Base-by-base conservation (phyloP, 768 basidiomycete genomes). In the Clitopilus hobsonii region DNA sequence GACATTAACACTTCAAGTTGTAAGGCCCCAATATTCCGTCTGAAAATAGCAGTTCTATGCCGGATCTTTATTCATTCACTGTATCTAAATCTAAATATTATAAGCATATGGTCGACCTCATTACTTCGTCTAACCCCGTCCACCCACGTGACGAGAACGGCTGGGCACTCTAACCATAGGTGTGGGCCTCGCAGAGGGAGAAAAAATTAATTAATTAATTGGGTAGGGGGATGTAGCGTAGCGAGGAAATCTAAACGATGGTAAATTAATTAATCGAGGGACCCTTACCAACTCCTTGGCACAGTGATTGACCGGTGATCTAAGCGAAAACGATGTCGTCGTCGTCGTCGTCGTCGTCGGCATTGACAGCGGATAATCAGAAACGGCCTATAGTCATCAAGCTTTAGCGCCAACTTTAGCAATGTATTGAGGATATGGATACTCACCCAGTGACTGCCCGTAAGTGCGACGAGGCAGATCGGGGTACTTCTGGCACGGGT, bases 191-290 rank as follows among this genome's bases (percentile, higher is more conserved):
- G n/a, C n/a, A n/a, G n/a, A n/a, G 38, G 38, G n/a, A 18, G n/a
- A 41, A 41, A 41, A 41, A 41, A 41, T 41, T 41, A 41, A 41
- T 41, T 41, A 41, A 41, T 41, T 41, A 41, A 41, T 41, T 41
- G 18, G 18, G 6, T 41, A 41, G 11, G 18, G n/a, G 38, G 38
- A 20, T 30, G 18, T 41, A 41, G 38, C 38, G 18, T 41, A 41
- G 18, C 8, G n/a, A 20, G 10, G 38, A 41, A 32, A 32, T 41
- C 38, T 7, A 41, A 20, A 6, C 18, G 38, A 7, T n/a, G 38
- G 38, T 18, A 41, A 41, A 41, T 8, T 41, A 41, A 41, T 18
- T 8, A 41, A 30, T 5, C 18, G 6, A 41, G 18, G 38, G 18
- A n/a, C 6, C 38, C 38, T 41, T 41, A 41, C 38, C 38, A 41